phyloP scores from a whole-genome alignment of 768 basidiomycete genomes.

The Tulasnella sp. region DNA sequence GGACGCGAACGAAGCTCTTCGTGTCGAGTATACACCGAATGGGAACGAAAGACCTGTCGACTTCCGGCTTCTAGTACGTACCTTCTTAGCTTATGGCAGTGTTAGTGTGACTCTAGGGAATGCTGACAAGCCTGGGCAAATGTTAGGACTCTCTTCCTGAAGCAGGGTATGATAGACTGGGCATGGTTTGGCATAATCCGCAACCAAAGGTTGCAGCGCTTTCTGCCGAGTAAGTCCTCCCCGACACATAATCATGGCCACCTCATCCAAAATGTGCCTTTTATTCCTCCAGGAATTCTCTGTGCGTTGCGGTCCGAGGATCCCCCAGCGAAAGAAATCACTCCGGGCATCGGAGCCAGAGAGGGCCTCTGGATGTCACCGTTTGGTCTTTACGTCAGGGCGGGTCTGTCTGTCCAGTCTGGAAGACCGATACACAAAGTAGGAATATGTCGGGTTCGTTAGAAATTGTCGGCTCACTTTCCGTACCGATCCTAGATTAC shows the following conservation, averaged over 20 bases:
- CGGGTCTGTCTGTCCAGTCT: neutral
- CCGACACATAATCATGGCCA: neutral
- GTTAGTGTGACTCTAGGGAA: neutral
- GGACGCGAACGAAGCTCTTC: neutral
- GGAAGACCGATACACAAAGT: neutral
- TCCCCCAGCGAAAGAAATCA: neutral
- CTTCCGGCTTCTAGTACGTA: neutral
- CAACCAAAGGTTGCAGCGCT: neutral
- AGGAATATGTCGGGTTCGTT: neutral
- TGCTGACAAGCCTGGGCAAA: neutral
- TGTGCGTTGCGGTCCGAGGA: neutral
- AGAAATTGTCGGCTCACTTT: neutral
- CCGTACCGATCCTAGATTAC: neutral
- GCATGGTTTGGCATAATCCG: neutral
- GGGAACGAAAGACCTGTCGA: neutral
- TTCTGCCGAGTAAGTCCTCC: neutral
- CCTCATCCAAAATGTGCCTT: neutral
- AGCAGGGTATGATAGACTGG: neutral
- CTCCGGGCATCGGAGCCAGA: neutral
- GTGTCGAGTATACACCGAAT: neutral
- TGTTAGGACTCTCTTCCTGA: neutral
- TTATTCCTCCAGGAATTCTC: neutral
- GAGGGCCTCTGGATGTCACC: neutral
- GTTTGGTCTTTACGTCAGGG: neutral
- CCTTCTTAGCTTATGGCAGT: neutral